Evolutionary conservation across 345 rosid species (phyloP).

Genomic region (Zanthoxylum bungeanum): DNA sequence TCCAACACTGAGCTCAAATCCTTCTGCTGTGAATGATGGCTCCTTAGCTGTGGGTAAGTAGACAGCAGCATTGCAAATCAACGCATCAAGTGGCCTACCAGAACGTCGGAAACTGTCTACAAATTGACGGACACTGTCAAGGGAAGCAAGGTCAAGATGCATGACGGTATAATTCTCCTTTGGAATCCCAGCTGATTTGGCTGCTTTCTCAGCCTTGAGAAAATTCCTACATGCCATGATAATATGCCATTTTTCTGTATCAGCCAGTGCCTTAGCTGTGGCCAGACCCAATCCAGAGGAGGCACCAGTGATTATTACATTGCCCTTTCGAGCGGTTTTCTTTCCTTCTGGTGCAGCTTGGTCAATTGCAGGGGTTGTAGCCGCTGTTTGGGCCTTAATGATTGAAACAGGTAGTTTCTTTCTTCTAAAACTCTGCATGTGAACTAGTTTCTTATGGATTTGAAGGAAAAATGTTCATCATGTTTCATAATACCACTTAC

Average conservation of each 20-base stretch:
- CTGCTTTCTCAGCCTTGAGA: conserved; percentile 57
- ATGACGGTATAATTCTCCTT: conserved; percentile 46
- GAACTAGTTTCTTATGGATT: not conserved
- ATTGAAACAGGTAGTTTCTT: not conserved
- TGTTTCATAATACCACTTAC: not conserved
- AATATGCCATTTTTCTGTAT: conserved; percentile 55
- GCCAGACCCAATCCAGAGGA: conserved; percentile 61
- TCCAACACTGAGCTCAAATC: conserved; percentile 59
- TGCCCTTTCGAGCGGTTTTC: conserved; percentile 46
- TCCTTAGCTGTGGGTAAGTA: conserved; percentile 55
- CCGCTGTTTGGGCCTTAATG: conserved; percentile 41
- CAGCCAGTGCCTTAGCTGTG: conserved; percentile 51
- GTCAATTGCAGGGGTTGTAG: conserved; percentile 34
- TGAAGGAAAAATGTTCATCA: not conserved
- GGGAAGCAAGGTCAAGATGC: conserved; percentile 59
- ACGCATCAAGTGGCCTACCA: conserved; percentile 45
- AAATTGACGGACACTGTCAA: conserved; percentile 56
- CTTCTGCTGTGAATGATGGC: conserved; percentile 58
- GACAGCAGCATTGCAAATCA: conserved; percentile 65
- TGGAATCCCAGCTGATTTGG: conserved; percentile 46
- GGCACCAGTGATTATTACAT: conserved; percentile 47
- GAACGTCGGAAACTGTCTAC: conserved; percentile 45
- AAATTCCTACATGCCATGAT: conserved; percentile 63
- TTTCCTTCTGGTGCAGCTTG: conserved; percentile 37
- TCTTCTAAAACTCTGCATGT: conserved; percentile 3